phyloP scores from a whole-genome alignment of 108 stramenopile species.

The Epipyxis sp. region DNA sequence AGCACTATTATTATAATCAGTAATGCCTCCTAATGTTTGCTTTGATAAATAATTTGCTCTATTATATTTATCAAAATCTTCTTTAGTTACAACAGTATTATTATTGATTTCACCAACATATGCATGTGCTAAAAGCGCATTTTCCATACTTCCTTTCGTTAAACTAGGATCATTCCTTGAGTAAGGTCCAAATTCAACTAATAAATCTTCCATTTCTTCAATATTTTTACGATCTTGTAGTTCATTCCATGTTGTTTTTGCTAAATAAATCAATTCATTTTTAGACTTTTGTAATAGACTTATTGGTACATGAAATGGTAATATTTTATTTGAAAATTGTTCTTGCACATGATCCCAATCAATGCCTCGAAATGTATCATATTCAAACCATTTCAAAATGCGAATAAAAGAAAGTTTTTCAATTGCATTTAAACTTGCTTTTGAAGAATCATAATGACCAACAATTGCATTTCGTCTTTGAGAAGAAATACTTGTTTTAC shows the following conservation, averaged over 20 bases:
- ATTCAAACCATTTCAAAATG: neutral
- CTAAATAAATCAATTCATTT: conserved; percentile 37
- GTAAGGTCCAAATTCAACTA: too few species aligned
- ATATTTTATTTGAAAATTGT: neutral
- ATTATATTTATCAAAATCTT: too few species aligned
- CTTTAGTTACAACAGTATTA: too few species aligned
- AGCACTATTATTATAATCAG: too few species aligned
- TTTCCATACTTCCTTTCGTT: too few species aligned
- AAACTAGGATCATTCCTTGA: too few species aligned
- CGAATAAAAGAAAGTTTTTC: neutral
- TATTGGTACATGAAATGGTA: conserved; percentile 34
- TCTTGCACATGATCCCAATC: conserved; percentile 10
- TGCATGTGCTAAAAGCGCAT: too few species aligned
- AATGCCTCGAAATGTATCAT: neutral
- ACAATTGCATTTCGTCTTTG: conserved; percentile 12
- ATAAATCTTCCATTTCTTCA: neutral
- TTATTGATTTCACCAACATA: too few species aligned
- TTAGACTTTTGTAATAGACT: conserved; percentile 42
- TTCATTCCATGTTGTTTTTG: conserved; percentile 38
- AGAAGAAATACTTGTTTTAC: neutral
- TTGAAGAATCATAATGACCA: neutral
- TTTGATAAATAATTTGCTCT: too few species aligned
- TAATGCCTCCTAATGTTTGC: too few species aligned
- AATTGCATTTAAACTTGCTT: neutral
- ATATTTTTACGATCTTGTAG: conserved; percentile 29